Evolutionary conservation across 2,329 filamentous ascomycete species (phyloP).

Genomic region (Colletotrichum euphorbiae): DNA sequence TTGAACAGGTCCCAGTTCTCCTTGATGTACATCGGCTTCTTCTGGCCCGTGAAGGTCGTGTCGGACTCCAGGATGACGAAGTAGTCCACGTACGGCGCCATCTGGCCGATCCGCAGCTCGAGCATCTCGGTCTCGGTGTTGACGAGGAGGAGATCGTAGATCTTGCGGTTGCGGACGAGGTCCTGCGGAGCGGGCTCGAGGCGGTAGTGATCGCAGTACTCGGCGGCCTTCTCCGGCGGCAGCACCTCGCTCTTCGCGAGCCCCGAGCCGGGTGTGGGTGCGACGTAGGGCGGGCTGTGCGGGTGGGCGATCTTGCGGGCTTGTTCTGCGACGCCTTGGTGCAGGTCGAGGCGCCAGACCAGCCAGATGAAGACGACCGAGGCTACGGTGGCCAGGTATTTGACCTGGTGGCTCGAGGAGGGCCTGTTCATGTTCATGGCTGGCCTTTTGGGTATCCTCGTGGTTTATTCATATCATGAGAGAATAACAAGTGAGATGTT

Average conservation of each 20-base stretch:
- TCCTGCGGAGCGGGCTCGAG: conserved; percentile 50
- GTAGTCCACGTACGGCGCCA: conserved; percentile 70
- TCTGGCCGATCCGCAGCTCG: conserved; percentile 70
- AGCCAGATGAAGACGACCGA: conserved; percentile 37
- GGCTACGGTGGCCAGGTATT: conserved; percentile 21
- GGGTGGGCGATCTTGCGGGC: conserved; percentile 20
- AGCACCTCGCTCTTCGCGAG: conserved; percentile 26
- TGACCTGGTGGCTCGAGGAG: conserved; percentile 20
- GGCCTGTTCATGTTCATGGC: conserved; percentile 29
- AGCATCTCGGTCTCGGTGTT: conserved; percentile 74
- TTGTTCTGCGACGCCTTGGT: conserved; percentile 10
- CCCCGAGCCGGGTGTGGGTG: background rate
- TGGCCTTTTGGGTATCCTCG: background rate
- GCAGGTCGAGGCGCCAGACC: conserved; percentile 27
- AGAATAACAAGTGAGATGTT: background rate
- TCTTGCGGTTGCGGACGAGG: conserved; percentile 54
- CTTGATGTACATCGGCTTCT: conserved; percentile 65
- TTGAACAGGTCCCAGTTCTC: conserved; percentile 64
- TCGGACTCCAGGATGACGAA: conserved; percentile 72
- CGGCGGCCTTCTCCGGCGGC: conserved; percentile 29
- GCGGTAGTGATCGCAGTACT: conserved; percentile 52
- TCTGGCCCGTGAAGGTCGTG: conserved; percentile 67
- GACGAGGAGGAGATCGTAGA: conserved; percentile 73
- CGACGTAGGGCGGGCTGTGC: background rate
- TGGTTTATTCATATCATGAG: background rate